Percentiles rank a stretch among this genome's conserved stretches.
Conservation (phyloP, 805 yeast species). For the Myxozyma udenii region DNA sequence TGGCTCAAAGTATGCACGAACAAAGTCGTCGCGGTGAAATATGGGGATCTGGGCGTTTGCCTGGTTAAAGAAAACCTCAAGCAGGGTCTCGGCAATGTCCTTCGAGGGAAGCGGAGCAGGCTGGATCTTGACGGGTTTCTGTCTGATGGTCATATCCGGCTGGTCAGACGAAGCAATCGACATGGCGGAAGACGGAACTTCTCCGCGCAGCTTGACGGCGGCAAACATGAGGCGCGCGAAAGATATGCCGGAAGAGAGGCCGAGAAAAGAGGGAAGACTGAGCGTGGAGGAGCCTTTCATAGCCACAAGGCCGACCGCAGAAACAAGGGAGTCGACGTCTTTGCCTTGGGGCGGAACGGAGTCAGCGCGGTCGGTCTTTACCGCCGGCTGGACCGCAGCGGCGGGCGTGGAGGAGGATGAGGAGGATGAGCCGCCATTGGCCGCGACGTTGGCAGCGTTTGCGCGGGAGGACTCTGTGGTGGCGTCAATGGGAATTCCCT, state of each 20-base stretch:
- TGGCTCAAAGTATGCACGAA: conserved; percentile 66
- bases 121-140: conserved; percentile 27
- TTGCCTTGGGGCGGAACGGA: background rate
- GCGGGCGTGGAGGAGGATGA: background rate
- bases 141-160: conserved; percentile 31
- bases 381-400: background rate
- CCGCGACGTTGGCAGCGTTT: background rate
- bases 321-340: conserved; percentile 32
- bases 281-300: conserved; percentile 31
- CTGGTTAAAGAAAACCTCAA: conserved; percentile 68
- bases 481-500: conserved; percentile 41
- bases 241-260: conserved; percentile 51
- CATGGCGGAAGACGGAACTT: conserved; percentile 31
- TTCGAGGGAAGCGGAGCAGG: conserved; percentile 67
- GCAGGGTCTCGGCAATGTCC: conserved; percentile 60
- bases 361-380: conserved; percentile 1
- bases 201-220: conserved; percentile 54
- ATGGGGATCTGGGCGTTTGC: conserved; percentile 82
- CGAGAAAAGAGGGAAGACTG: conserved; percentile 34
- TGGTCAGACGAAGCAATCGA: conserved; percentile 27
- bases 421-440: background rate
- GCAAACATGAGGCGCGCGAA: conserved; percentile 76
- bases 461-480: conserved; percentile 17
- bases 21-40: conserved; percentile 74
- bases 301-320: conserved; percentile 34